These are phyloP conservation scores for Tulasnella sp. DNA, from an alignment of 768 basidiomycete species.

Conservation along the genomic window DNA sequence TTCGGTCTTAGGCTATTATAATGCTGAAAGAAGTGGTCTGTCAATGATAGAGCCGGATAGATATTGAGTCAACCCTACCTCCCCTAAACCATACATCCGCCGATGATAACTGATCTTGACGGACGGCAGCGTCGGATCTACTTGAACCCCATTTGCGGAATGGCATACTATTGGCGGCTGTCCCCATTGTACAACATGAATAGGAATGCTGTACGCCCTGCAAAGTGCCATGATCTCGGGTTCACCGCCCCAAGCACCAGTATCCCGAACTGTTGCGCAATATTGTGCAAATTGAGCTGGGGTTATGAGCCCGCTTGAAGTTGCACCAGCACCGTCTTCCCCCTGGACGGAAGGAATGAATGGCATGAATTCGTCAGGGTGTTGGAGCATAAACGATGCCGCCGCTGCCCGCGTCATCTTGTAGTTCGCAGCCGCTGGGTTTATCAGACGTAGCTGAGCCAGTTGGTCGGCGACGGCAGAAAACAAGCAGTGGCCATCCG, in stretches of 20 bases:
- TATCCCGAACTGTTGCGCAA: slow-evolving; percentile 63
- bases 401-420: slow-evolving; percentile 51
- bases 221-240: slow-evolving; percentile 89
- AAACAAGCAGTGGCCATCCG: slow-evolving; percentile 94
- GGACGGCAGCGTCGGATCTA: slow-evolving; percentile 24
- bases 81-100: slow-evolving; percentile 88
- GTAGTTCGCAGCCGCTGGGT: slow-evolving; percentile 47
- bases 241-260: slow-evolving; percentile 94
- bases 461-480: slow-evolving; percentile 91
- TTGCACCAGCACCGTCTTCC: slow-evolving; percentile 55
- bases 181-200: slow-evolving; percentile 81
- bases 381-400: slow-evolving; percentile 64
- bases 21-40: slow-evolving; percentile 40
- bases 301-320: slow-evolving; percentile 54
- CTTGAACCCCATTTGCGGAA: slow-evolving; percentile 35
- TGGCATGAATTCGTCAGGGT: slow-evolving; percentile 84
- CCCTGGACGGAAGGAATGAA: slow-evolving; percentile 67
- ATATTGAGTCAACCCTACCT: slow-evolving; percentile 42
- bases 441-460: slow-evolving; percentile 51
- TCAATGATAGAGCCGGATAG: neutral
- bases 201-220: slow-evolving; percentile 65
- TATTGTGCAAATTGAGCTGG: slow-evolving; percentile 54
- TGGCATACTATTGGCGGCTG: slow-evolving; percentile 77
- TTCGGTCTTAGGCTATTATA: slow-evolving; percentile 73
- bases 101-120: slow-evolving; percentile 78